Conservation (phyloP, 2,329 filamentous ascomycete genomes). For the Botrytis fragariae region DNA sequence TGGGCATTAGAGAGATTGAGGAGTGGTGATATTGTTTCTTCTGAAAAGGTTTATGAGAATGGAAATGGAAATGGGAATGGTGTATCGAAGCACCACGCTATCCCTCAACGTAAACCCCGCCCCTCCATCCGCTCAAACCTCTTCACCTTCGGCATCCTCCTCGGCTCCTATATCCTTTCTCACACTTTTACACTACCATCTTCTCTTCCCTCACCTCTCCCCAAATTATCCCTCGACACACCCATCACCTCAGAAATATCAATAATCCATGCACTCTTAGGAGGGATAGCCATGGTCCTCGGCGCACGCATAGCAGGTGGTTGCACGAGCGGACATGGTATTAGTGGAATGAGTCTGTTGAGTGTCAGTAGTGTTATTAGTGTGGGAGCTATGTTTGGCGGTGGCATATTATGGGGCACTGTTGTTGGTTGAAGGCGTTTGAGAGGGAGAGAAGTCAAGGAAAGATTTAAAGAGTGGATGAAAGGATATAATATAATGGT, state of each 20-base stretch:
- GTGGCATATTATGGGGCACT: constrained; percentile 43
- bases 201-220: constrained; percentile 11
- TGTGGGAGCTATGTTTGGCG: constrained; percentile 56
- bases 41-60: not conserved
- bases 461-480: too few species aligned
- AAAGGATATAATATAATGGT: too few species aligned
- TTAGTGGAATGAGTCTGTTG: constrained; percentile 63
- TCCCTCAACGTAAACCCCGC: not conserved
- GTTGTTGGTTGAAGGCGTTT: not conserved
- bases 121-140: constrained; percentile 7
- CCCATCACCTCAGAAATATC: not conserved
- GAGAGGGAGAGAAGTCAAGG: too few species aligned
- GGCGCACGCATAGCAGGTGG: constrained; percentile 63
- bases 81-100: not conserved
- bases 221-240: not conserved
- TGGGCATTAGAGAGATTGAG: constrained; percentile 20
- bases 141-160: constrained; percentile 52
- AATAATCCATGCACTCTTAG: constrained; percentile 38
- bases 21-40: not conserved
- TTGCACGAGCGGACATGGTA: constrained; percentile 67
- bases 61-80: not conserved
- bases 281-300: constrained; percentile 57
- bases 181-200: constrained; percentile 20
- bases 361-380: constrained; percentile 61
- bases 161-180: constrained; percentile 44